phyloP scores from a whole-genome alignment of 208 protist genomes.

The Lotmaria passim region DNA sequence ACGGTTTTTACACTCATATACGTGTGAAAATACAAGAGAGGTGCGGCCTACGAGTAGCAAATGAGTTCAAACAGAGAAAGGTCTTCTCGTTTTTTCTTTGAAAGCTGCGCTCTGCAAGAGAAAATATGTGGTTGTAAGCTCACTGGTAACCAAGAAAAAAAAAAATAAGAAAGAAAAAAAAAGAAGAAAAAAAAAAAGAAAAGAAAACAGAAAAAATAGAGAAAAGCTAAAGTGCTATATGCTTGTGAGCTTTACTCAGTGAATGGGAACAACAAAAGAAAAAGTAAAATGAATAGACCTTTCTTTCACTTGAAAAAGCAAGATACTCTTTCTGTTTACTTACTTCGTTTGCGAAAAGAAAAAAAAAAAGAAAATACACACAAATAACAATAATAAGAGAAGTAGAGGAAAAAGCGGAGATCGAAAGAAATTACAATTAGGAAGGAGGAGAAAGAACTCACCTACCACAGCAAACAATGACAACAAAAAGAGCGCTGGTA shows the following conservation, averaged over 20 bases:
- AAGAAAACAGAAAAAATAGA: constrained; percentile 15
- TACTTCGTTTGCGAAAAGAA: not conserved
- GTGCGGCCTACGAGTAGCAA: too few relatives aligned
- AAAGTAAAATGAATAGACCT: not conserved
- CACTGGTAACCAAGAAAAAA: not conserved
- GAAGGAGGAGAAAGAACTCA: constrained; percentile 3
- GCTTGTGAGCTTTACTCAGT: not conserved
- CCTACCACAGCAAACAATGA: not conserved
- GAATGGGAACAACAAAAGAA: not conserved
- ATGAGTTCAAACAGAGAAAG: too few relatives aligned
- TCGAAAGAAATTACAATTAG: constrained; percentile 8
- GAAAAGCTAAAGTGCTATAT: constrained; percentile 2
- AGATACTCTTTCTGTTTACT: not conserved
- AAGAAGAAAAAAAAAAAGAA: constrained; percentile 6
- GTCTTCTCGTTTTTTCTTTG: too few relatives aligned
- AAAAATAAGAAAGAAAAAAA: constrained; percentile 8
- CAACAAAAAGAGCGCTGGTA: not conserved
- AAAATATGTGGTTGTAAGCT: not conserved
- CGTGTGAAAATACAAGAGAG: not conserved
- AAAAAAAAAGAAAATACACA: not conserved
- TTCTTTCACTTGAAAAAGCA: not conserved
- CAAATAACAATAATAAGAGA: not conserved
- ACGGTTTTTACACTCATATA: not conserved
- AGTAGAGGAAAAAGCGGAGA: constrained; percentile 5
- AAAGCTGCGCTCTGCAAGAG: too few relatives aligned